These are phyloP conservation scores for Xylariales sp. DNA, from an alignment of 2,329 filamentous ascomycete species.

Conservation along the genomic window DNA sequence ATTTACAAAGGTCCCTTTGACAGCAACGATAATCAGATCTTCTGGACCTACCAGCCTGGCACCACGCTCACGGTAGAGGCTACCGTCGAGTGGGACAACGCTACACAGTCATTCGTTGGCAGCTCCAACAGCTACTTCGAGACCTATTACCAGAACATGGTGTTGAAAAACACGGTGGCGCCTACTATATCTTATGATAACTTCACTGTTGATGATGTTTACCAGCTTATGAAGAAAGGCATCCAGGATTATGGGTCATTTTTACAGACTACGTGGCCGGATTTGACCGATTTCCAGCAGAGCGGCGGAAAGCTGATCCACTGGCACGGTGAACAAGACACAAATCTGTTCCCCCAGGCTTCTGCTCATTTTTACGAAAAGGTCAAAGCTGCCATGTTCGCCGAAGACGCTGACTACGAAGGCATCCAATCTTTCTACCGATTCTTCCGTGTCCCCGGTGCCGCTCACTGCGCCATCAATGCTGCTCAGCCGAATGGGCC, in stretches of 20 bases:
- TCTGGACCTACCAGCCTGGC: no score
- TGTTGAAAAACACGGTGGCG: not conserved
- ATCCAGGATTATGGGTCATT: constrained; percentile 4
- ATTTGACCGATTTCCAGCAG: constrained; percentile 1
- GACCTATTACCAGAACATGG: no score
- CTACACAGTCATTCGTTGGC: no score
- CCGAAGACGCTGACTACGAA: constrained; percentile 37
- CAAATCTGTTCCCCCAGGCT: constrained; percentile 21
- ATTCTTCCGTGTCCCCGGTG: constrained; percentile 46
- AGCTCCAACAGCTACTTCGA: no score
- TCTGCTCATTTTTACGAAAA: constrained; percentile 27
- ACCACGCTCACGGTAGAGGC: no score
- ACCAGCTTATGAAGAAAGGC: not conserved
- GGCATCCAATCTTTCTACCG: no score
- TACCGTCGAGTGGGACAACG: no score
- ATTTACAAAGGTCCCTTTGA: no score
- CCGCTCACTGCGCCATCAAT: constrained; percentile 45
- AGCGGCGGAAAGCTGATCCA: constrained; percentile 1
- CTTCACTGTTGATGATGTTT: not conserved
- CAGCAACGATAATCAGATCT: no score
- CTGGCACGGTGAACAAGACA: not conserved
- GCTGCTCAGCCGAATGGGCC: no score
- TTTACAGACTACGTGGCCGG: not conserved
- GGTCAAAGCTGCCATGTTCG: constrained; percentile 16
- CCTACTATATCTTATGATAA: not conserved